Evolutionary conservation across 2,329 filamentous ascomycete genomes (phyloP).

Genomic region (Scleromitrula shiraiana): DNA sequence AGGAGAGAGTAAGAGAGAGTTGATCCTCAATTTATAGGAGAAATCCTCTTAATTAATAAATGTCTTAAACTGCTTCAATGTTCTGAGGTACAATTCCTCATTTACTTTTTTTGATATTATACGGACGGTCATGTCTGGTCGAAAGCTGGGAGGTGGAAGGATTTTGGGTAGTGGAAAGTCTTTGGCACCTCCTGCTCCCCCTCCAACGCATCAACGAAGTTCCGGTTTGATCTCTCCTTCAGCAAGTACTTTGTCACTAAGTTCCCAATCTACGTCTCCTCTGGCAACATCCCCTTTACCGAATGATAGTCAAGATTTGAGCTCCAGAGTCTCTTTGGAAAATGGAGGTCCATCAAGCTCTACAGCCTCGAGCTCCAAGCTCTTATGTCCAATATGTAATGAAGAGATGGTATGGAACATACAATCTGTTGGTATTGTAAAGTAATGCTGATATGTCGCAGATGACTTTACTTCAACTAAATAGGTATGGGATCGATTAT

Average conservation of each 20-base stretch:
- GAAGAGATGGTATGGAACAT: constrained; percentile 76
- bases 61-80: constrained; percentile 21
- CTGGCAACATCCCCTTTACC: constrained; percentile 54
- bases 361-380: constrained; percentile 51
- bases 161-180: constrained; percentile 81
- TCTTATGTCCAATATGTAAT: constrained; percentile 95
- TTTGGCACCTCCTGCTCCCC: constrained; percentile 59
- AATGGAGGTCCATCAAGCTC: constrained; percentile 44
- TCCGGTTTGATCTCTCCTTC: constrained; percentile 44
- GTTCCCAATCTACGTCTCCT: constrained; percentile 58
- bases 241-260: constrained; percentile 69
- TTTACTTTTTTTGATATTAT: constrained; percentile 15
- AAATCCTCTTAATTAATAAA: constrained; percentile 6
- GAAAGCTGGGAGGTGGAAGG: constrained; percentile 86
- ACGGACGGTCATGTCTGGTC: constrained; percentile 57
- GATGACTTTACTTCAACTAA: constrained; percentile 88
- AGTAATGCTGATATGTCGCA: constrained; percentile 33
- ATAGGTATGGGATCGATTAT: constrained; percentile 49
- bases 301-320: constrained; percentile 68
- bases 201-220: constrained; percentile 30
- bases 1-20: neutral
- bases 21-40: no score
- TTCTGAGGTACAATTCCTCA: constrained; percentile 16
- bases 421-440: neutral
- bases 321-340: constrained; percentile 69